Evolutionary conservation across 2,329 filamentous ascomycete genomes (phyloP), one percentile per base, ranked within the genome.

Genomic region (Simplicillium sp.): DNA sequence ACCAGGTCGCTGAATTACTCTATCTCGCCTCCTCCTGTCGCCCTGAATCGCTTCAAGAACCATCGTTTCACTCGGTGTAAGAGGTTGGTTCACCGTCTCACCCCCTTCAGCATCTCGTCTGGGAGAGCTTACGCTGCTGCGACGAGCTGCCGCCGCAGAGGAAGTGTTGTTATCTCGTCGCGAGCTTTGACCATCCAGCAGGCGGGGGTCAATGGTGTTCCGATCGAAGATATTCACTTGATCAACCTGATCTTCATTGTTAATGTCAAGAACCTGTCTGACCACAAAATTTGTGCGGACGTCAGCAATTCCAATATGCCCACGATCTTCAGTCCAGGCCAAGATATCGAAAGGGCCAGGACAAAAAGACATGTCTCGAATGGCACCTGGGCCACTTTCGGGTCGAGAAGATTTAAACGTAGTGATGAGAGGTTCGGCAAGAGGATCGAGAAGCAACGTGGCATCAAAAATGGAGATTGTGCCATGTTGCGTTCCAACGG

Each of bases 321-420:
- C 84, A 47, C 85, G 82, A 52, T 95, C 86, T 60, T 98, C 92
- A 8, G 88, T 86, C 89, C 92, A 97, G 7, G 94, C 84, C 33
- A 98, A 67, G 14, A 98, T 75, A 56, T 96, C 90, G 69, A 83
- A 90, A 1, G 89, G 87, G 2, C 85, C 84, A 1, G 90, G 89
- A 4, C 86, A 88, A 57, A 98, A 98, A 1, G 83, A 75, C 84
- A 97, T 94, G 46, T 88, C 87, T 46, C 92, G 77, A 40, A 97
- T 80, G 28, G 90, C 88, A 34, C 90, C 90, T 15, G 75, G 71
- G 16, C 77, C 73, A n/a, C 69, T 72, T 44, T 76, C 73, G 1
- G 86, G 77, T 45, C 87, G 72, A 1, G 88, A 89, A 13, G 88
- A 89, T 43, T 76, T 75, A 53, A 97, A 87, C 8, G 82, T 75